These are phyloP conservation scores for Mollisiaceae sp. DNA, from an alignment of 2,329 filamentous ascomycete species.

Conservation along the genomic window DNA sequence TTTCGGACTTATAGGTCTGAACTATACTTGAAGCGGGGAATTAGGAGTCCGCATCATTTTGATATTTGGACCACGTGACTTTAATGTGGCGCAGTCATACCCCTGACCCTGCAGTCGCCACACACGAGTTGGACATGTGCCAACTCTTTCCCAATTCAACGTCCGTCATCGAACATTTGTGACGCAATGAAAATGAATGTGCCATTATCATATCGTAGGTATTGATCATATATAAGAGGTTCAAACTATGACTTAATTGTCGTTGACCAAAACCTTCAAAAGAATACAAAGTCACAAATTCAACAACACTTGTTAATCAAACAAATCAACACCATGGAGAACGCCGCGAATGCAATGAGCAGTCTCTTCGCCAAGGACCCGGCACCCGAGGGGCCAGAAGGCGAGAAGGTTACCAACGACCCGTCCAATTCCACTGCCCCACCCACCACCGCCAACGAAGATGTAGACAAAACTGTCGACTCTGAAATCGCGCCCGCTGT, in stretches of 20 bases:
- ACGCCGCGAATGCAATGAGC: slow-evolving; percentile 28
- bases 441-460: slow-evolving; percentile 6
- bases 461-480: slow-evolving; percentile 28
- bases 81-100: too few species aligned
- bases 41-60: too few species aligned
- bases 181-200: slow-evolving; percentile 1
- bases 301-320: neutral
- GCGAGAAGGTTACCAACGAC: slow-evolving; percentile 5
- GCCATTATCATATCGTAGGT: slow-evolving; percentile 6
- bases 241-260: neutral
- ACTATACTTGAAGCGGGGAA: too few species aligned
- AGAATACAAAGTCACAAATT: neutral
- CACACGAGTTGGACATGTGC: slow-evolving; percentile 3
- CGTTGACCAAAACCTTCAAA: neutral
- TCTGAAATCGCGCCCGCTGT: slow-evolving; percentile 26
- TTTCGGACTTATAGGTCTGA: too few species aligned
- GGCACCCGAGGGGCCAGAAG: neutral
- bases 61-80: too few species aligned
- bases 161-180: slow-evolving; percentile 2
- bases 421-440: too few species aligned
- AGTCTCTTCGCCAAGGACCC: slow-evolving; percentile 27
- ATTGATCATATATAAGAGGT: neutral
- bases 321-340: slow-evolving; percentile 23
- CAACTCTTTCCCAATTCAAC: slow-evolving; percentile 1
- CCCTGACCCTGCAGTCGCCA: too few species aligned